Base-by-base conservation (phyloP, 2,329 filamentous ascomycete genomes). In the Hymenoscyphus occultus region DNA sequence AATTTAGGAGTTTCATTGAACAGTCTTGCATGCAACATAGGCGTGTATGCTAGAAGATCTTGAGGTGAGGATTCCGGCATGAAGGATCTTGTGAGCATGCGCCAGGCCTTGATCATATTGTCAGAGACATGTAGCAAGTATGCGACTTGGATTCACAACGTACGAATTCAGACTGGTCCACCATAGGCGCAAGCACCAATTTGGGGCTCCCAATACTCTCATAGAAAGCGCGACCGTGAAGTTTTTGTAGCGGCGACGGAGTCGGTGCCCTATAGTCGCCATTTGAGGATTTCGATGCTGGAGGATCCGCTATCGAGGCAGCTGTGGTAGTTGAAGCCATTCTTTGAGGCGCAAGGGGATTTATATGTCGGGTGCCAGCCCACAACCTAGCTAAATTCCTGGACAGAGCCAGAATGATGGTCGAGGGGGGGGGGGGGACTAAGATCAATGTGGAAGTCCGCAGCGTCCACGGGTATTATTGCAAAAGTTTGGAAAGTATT, bases 101-200 rank as follows among this genome's bases (percentile, higher is more conserved):
- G 91, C 95, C 95, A 99, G 73, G 94, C 95, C 93, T 97, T 70
- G 39, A 40, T 42, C 65, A 19, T 13, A n/a, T 45, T 19, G 10
- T 60, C n/a, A 39, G 10, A 42, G 13, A 42, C 3, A 28, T 45
- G 5, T 22, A 12, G 10, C 12, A 13, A 35, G 22, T 51, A 12
- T 32, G 6, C 35, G 40, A 32, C 7, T 39, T 9, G 54, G 48
- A 48, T 35, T 59, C 59, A 54, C 61, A 68, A 81, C 89, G 70
- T 82, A 97, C 93, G 81, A 98, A 97, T 81, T 99, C 95, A 39
- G 93, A 97, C 77, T 97, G 92, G 75, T 99, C 94, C 28, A 99
- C 95, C 95, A 99, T 99, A 42, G 95, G 95, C 40, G 95, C 95
- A 63, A 99, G 84, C 39, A 99, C 86, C 70, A 90, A 89, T 78